Percentiles rank a stretch among this genome's conserved stretches.
Evolutionary conservation across 768 basidiomycete genomes (phyloP).

Genomic region (Coprinellus micaceus): DNA sequence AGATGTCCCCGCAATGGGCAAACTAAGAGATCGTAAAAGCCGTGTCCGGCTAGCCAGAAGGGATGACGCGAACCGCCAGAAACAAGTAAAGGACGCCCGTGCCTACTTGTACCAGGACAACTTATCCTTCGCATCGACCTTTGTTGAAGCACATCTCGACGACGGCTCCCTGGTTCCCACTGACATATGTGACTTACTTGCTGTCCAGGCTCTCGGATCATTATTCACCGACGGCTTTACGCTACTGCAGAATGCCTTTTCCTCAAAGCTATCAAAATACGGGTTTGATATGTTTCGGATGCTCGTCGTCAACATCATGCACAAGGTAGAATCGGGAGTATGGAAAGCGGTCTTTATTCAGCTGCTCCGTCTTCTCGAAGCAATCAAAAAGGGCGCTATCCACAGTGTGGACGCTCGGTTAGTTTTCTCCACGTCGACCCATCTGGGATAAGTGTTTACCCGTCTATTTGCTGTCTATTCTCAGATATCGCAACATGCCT

Average conservation of each 20-base stretch:
- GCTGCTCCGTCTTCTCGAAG: neutral
- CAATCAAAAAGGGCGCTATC: neutral
- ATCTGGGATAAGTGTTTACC: too few relatives aligned
- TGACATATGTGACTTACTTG: too few relatives aligned
- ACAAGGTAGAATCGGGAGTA: slow-evolving; percentile 36
- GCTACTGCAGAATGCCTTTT: too few relatives aligned
- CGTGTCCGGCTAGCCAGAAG: neutral
- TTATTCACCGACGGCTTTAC: too few relatives aligned
- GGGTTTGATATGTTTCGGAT: slow-evolving; percentile 23
- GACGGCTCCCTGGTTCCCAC: neutral
- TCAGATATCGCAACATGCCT: neutral
- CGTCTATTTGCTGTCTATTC: too few relatives aligned
- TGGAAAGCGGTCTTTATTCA: slow-evolving; percentile 29
- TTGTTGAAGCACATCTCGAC: neutral
- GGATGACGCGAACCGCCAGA: neutral
- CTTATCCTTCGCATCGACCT: neutral
- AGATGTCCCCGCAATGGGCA: neutral
- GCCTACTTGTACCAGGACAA: neutral
- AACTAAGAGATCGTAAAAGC: neutral
- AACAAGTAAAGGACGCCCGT: neutral
- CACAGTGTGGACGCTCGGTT: neutral
- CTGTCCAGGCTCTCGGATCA: too few relatives aligned
- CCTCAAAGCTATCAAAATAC: neutral
- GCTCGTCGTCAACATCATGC: slow-evolving; percentile 29
- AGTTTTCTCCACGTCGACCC: too few relatives aligned